These are phyloP conservation scores for Apiotrichum sp. DNA, from an alignment of 1,284 basidiomycete species.

Conservation along the genomic window DNA sequence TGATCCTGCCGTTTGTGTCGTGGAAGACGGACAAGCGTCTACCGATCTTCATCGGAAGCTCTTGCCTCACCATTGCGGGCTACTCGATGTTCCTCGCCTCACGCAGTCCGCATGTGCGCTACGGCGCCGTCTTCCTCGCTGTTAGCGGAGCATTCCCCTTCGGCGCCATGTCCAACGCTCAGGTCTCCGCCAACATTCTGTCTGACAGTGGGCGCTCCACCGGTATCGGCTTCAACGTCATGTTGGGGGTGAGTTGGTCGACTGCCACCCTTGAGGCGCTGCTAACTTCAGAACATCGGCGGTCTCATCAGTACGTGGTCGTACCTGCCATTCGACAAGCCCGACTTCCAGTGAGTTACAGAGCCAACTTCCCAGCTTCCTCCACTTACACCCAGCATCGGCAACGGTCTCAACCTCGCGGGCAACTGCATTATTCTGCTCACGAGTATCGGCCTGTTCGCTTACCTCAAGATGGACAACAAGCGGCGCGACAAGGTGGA, in stretches of 20 bases:
- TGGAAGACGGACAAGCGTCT: constrained; percentile 37
- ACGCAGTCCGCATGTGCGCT: constrained; percentile 4
- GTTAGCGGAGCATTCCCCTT: constrained; percentile 12
- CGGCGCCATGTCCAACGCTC: constrained; percentile 9
- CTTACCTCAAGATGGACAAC: constrained; percentile 13
- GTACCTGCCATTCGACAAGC: constrained; percentile 17
- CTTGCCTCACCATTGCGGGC: constrained; percentile 32
- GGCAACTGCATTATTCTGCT: constrained; percentile 9
- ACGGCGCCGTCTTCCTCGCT: constrained; percentile 14
- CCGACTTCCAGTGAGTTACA: constrained; percentile 16
- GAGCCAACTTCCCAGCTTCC: background rate
- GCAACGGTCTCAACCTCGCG: constrained; percentile 17
- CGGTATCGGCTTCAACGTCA: constrained; percentile 16
- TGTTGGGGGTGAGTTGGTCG: constrained; percentile 8
- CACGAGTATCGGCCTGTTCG: constrained; percentile 6
- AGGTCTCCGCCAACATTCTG: constrained; percentile 6
- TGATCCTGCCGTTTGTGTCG: constrained; percentile 30
- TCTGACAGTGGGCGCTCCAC: constrained; percentile 10
- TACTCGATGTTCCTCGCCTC: constrained; percentile 32
- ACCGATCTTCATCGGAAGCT: constrained; percentile 28
- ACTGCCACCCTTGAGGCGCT: background rate
- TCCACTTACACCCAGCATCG: constrained; percentile 4
- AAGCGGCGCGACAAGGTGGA: constrained; percentile 9
- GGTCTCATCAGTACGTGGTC: constrained; percentile 26
- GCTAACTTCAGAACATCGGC: constrained; percentile 12